These are phyloP conservation scores for Botrytis paeoniae DNA, from an alignment of 2,329 filamentous ascomycete species.

Conservation along the genomic window DNA sequence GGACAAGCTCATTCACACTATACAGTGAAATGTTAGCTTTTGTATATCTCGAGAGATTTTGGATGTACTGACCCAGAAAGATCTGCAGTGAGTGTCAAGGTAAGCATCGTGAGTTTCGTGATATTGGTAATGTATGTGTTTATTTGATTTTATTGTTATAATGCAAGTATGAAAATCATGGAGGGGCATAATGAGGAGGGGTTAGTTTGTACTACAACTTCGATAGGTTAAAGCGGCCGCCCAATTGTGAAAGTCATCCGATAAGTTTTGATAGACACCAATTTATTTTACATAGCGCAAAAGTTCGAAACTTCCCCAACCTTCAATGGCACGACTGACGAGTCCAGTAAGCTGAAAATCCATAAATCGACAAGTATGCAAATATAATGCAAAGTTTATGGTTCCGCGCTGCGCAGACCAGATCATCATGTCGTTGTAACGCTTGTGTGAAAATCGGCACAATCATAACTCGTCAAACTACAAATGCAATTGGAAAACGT, in stretches of 20 bases:
- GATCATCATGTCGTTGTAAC: conserved; percentile 59
- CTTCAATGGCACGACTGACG: conserved; percentile 4
- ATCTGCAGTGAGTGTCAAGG: conserved; percentile 65
- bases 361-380: conserved; percentile 28
- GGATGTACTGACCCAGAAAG: conserved; percentile 58
- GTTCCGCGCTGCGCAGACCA: conserved; percentile 63
- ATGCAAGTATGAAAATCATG: conserved; percentile 5
- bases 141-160: not conserved
- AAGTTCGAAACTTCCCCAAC: not conserved
- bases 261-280: conserved; percentile 3
- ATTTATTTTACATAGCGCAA: conserved; percentile 12
- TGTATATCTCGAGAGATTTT: not conserved
- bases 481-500: conserved; percentile 46
- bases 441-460: conserved; percentile 54
- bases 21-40: conserved; percentile 14
- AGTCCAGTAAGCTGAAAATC: conserved; percentile 2
- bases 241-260: conserved; percentile 8
- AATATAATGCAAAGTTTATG: conserved; percentile 63
- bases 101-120: conserved; percentile 51
- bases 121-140: not conserved
- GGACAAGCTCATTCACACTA: conserved; percentile 87
- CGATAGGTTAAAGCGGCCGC: conserved; percentile 22
- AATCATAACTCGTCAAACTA: conserved; percentile 46
- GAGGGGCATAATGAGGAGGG: conserved; percentile 13
- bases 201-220: not conserved